Base-by-base conservation (phyloP, 2,329 filamentous ascomycete genomes). In the Teratosphaeria viscida region DNA sequence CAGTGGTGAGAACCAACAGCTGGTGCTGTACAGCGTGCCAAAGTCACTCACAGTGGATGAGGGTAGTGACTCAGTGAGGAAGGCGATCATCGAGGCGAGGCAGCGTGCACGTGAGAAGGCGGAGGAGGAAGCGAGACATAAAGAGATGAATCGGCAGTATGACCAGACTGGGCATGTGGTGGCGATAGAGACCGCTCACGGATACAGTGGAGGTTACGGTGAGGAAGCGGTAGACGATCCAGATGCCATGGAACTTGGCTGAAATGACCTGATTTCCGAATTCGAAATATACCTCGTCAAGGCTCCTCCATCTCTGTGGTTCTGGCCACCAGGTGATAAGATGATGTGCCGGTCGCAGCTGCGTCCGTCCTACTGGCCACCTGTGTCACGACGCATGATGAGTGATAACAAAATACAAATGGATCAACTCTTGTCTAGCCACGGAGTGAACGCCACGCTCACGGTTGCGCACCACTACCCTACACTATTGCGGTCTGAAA, bases 1-100 rank as follows among this genome's bases (percentile, higher is more conserved):
- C 62, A 77, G 82, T 67, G 81, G 80, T 63, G 65, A 71, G 55
- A 74, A 84, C 78, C 94, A 82, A 72, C 78, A 84, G 70, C 68
- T 97, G 63, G 88, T 99, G 16, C 82, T 97, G 43, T 97, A 97
- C 75, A 83, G 81, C 63, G 85, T 94, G 56, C 91, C 92, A 6
- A 80, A 81, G 55, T 91, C 89, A 16, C 74, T 96, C 64, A 87
- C 84, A 0, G 82, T 95, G 23, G 81, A 85, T 70, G 86, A 89
- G 64, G 81, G 87, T 34, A 87, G 92, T 71, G 78, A 78, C 62
- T 87, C 82, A 62, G 89, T 96, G 62, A 82, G 90, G 61, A 90
- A 86, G 73, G 90, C 90, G 8, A 91, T 96, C 64, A 78, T 92
- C 57, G 92, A 96, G 72, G 84, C 89, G 2, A 82, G 90, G 57